Conservation (phyloP, 2,329 filamentous ascomycete genomes). For the Rutstroemia sp. region DNA sequence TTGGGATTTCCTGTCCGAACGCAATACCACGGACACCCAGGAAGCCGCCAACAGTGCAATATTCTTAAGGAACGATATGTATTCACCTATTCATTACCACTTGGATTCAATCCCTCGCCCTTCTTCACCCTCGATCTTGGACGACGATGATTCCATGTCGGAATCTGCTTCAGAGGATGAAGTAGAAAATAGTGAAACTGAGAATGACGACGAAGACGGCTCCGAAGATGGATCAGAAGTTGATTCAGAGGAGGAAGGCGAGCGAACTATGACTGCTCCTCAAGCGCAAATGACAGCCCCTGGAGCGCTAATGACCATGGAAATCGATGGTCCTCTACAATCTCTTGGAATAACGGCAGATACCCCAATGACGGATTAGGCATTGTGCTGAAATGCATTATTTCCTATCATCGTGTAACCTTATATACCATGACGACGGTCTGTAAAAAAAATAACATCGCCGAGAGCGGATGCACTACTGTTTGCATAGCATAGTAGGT, state of each 20-base stretch:
- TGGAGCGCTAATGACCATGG: neutral
- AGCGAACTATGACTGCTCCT: neutral
- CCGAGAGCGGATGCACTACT: neutral
- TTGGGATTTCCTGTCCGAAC: constrained; percentile 8
- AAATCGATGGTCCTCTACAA: neutral
- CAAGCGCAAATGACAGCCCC: neutral
- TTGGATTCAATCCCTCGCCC: neutral
- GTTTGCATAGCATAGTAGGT: neutral
- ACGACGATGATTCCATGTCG: neutral
- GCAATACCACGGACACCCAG: constrained; percentile 7
- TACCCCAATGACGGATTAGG: neutral
- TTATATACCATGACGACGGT: neutral
- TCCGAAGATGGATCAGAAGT: neutral
- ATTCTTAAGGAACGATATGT: constrained; percentile 7
- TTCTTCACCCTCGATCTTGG: neutral
- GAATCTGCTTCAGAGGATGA: constrained; percentile 5
- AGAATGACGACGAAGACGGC: constrained; percentile 1
- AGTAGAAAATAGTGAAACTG: constrained; percentile 1
- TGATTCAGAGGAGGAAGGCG: neutral
- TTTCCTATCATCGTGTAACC: neutral
- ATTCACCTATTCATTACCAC: neutral
- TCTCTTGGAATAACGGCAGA: neutral
- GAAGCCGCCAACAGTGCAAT: constrained; percentile 10
- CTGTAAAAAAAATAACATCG: neutral
- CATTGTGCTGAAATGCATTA: neutral